Percentiles rank a stretch among this genome's conserved stretches.
Conservation (phyloP, 2,329 filamentous ascomycete species). For the Proliferodiscus dingleyae region DNA sequence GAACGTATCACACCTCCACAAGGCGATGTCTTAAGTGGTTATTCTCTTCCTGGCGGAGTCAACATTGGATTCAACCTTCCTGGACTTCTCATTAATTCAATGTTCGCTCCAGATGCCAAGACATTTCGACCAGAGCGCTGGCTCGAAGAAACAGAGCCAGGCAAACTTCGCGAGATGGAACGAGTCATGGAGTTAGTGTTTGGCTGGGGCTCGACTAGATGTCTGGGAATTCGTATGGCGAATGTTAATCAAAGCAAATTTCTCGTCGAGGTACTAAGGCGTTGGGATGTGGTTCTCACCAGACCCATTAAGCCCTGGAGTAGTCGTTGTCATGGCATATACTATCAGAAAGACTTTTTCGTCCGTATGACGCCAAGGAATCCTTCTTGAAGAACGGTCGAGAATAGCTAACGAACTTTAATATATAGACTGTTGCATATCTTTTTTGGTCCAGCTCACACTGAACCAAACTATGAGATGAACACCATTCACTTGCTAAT, state of each 20-base stretch:
- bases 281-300: not conserved
- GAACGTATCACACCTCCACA: constrained; percentile 16
- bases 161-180: constrained; percentile 31
- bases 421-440: too few relatives aligned
- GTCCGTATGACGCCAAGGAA: not conserved
- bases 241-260: constrained; percentile 46
- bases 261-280: constrained; percentile 40
- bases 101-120: constrained; percentile 36
- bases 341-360: not conserved
- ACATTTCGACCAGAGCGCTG: constrained; percentile 46
- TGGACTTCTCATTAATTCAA: constrained; percentile 21
- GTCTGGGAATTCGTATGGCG: constrained; percentile 44
- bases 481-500: too few relatives aligned
- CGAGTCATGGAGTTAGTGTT: constrained; percentile 40
- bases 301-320: not conserved
- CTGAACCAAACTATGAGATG: too few relatives aligned
- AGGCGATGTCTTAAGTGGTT: constrained; percentile 16
- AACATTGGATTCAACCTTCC: constrained; percentile 32
- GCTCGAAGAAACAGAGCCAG: constrained; percentile 34
- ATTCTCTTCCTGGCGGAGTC: constrained; percentile 18
- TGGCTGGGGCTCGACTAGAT: constrained; percentile 40
- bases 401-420: too few relatives aligned
- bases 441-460: too few relatives aligned
- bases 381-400: too few relatives aligned
- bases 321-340: not conserved